Percentiles rank a stretch among this genome's conserved stretches.
These are phyloP conservation scores for Triticum timopheevii DNA, from an alignment of 176 grass and related monocot genomes.

Conservation along the genomic window DNA sequence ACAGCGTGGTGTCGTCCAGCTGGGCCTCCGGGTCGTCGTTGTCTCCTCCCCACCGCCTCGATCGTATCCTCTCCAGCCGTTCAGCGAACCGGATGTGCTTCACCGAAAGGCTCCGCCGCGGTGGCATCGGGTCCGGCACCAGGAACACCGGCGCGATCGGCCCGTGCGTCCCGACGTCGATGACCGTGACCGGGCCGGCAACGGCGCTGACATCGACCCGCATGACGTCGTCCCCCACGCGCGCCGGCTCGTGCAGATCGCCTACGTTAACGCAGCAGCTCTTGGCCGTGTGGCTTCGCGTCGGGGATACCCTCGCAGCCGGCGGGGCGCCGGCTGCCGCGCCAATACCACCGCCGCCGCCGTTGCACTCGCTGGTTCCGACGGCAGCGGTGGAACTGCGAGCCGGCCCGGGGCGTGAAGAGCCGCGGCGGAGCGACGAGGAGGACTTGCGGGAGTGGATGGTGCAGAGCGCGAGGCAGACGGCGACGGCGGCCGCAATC, in stretches of 20 bases:
- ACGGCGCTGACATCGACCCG: background rate
- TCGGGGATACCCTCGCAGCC: conserved; percentile 42
- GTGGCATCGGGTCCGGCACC: conserved; percentile 2
- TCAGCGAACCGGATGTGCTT: conserved; percentile 33
- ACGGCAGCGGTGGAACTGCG: background rate
- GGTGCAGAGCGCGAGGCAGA: conserved; percentile 49
- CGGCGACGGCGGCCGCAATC: conserved; percentile 26
- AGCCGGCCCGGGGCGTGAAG: background rate
- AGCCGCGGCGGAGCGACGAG: background rate
- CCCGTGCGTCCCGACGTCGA: conserved; percentile 47
- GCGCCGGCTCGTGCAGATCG: background rate
- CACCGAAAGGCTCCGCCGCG: conserved; percentile 38
- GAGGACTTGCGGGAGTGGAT: conserved; percentile 35
- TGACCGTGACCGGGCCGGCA: conserved; percentile 16
- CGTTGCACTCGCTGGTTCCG: conserved; percentile 3
- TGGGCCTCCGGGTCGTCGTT: background rate
- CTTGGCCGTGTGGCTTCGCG: conserved; percentile 16
- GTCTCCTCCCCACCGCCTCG: conserved; percentile 22
- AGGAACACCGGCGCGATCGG: conserved; percentile 36
- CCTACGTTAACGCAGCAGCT: background rate
- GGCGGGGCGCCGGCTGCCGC: background rate
- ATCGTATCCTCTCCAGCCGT: conserved; percentile 32
- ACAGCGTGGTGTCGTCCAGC: conserved; percentile 27
- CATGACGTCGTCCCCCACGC: background rate
- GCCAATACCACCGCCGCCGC: background rate